Evolutionary conservation across 2,329 filamentous ascomycete species (phyloP).

Genomic region (Colletotrichum sp.): DNA sequence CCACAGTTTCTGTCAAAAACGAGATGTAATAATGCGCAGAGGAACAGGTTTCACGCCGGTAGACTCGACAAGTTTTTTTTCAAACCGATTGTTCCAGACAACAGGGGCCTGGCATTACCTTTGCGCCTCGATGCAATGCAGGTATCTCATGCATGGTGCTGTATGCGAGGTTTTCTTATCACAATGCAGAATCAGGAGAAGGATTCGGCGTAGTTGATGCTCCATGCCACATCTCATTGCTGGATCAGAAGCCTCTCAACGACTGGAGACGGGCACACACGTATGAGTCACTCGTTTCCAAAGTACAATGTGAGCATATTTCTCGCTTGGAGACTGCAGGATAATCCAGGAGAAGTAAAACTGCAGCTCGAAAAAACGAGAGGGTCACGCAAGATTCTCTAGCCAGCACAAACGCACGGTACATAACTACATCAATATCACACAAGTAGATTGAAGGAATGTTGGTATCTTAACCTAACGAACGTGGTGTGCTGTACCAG

Average conservation of each 20-base stretch:
- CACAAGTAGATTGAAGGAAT: not conserved
- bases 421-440: not conserved
- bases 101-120: not conserved
- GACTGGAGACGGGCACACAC: not conserved
- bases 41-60: not conserved
- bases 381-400: not conserved
- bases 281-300: not conserved
- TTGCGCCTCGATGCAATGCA: not conserved
- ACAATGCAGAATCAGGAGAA: not conserved
- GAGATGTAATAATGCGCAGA: not conserved
- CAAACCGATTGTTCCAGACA: not conserved
- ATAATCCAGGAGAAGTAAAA: not conserved
- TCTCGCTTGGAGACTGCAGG: not conserved
- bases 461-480: constrained; percentile 9
- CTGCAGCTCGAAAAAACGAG: not conserved
- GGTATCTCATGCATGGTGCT: not conserved
- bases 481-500: not conserved
- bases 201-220: not conserved
- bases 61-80: not conserved
- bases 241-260: not conserved
- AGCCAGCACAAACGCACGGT: not conserved
- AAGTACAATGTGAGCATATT: not conserved
- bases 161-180: not conserved
- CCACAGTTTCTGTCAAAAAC: not conserved
- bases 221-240: not conserved